These are phyloP conservation scores for Henckelia pumila DNA, from an alignment of 257 asterid species.

Conservation along the genomic window DNA sequence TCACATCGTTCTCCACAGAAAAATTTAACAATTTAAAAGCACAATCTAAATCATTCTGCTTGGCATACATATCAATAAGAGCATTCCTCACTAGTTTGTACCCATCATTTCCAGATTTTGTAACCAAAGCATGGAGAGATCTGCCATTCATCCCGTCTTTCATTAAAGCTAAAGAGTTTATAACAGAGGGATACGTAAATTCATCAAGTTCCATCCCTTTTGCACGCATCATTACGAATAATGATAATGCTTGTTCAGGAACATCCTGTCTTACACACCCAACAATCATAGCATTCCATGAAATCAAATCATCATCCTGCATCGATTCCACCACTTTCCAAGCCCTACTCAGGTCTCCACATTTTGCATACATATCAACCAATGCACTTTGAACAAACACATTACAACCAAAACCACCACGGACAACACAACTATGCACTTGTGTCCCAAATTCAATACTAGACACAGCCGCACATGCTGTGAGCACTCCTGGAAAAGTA, in stretches of 20 bases:
- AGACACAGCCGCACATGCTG: conserved; percentile 52
- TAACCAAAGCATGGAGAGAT: conserved; percentile 50
- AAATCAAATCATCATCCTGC: conserved; percentile 52
- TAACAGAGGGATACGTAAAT: conserved; percentile 67
- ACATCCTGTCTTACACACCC: conserved; percentile 60
- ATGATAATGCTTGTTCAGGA: conserved; percentile 47
- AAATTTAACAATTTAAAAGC: conserved; percentile 46
- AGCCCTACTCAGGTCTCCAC: conserved; percentile 62
- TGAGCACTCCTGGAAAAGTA: conserved; percentile 72
- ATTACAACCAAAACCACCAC: conserved; percentile 67
- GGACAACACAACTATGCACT: conserved; percentile 61
- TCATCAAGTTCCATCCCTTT: conserved; percentile 59
- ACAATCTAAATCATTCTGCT: conserved; percentile 40
- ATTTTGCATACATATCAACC: conserved; percentile 78
- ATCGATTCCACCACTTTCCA: conserved; percentile 46
- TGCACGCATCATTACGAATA: conserved; percentile 56
- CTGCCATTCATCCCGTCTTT: conserved; percentile 45
- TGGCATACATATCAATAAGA: conserved; percentile 87
- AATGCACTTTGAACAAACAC: conserved; percentile 73
- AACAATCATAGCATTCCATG: conserved; percentile 76
- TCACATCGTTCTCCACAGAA: conserved; percentile 59
- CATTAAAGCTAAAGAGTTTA: conserved; percentile 55
- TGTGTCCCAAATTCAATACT: conserved; percentile 53
- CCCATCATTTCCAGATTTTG: conserved; percentile 61
- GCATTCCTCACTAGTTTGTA: conserved; percentile 59